Base-by-base conservation (phyloP, 2,329 filamentous ascomycete genomes). In the Paecilomyces dactylethromorphus region DNA sequence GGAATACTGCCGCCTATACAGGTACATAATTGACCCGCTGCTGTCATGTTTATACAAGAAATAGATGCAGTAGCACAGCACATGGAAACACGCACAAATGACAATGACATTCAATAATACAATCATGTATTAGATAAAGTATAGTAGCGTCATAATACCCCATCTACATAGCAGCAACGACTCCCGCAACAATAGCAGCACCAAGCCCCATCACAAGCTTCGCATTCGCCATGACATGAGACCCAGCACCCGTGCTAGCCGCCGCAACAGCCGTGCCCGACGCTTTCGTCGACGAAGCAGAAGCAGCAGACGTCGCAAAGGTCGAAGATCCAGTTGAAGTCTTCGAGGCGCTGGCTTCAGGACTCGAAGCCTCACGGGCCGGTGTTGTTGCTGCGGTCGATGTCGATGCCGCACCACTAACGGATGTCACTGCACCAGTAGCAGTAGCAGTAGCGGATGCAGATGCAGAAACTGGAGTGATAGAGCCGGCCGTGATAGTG, bases 401-500 rank as follows among this genome's bases (percentile, higher is more conserved):
- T 5, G 24, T 26, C 18, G 35, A 45, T 45, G 35, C 15, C 35
- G 35, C 35, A 18, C 13, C 15, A 15, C 35, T 45, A n/a, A 4
- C 35, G 35, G 35, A 45, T n/a, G 35, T n/a, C 35, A 15, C 15
- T 18, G 51, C 53, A 29, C 26, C 26, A 29, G 26, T 29, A 22
- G 51, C 53, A 29, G 26, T 29, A 22, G 51, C 53, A 29, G 53
- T 55, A 39, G 56, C 45, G 26, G 52, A 56, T 15, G 61, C 31
- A 13, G 59, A 39, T 8, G 57, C 54, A 31, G 58, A 39, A n/a
- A 33, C 56, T 31, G 58, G 54, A 1, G 60, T 63, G 31, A 53
- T 50, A 1, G 59, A 59, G 0, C 61, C 65, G 1, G 61, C 61
- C 3, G 66, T 69, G 51, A 70, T 58, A 8, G 64, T 69, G 2